Evolutionary conservation across 805 yeast genomes (phyloP).

Genomic region (Diddensiella transvaalensis): DNA sequence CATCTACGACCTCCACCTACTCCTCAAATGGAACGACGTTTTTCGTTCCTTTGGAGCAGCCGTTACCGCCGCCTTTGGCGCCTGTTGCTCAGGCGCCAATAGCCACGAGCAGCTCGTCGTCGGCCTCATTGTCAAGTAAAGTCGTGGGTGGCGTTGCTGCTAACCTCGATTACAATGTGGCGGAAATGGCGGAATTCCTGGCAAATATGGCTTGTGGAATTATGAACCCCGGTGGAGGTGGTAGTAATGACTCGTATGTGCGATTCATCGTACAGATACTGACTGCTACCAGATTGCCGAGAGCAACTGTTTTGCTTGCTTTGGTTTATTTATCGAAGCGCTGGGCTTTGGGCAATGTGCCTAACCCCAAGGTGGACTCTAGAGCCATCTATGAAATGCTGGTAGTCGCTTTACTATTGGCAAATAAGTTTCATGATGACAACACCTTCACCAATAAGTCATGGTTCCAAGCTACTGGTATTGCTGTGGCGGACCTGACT

Average conservation of each 20-base stretch:
- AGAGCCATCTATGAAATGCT: constrained; percentile 46
- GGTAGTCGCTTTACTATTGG: constrained; percentile 69
- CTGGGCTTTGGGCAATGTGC: constrained; percentile 38
- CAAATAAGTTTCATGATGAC: constrained; percentile 94
- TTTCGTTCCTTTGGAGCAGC: constrained; percentile 19
- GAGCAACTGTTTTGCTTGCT: constrained; percentile 73
- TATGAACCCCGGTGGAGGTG: constrained; percentile 36
- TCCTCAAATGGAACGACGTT: constrained; percentile 21
- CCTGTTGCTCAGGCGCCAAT: constrained; percentile 18
- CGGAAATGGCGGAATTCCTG: constrained; percentile 74
- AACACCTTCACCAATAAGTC: constrained; percentile 92
- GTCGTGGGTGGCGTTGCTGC: constrained; percentile 70
- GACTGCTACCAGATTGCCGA: constrained; percentile 83
- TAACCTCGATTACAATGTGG: constrained; percentile 74
- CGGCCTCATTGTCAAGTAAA: constrained; percentile 16
- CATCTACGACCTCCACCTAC: constrained; percentile 5
- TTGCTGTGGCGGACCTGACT: constrained; percentile 59
- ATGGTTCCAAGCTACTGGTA: constrained; percentile 95
- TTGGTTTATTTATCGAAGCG: constrained; percentile 74
- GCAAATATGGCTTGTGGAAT: constrained; percentile 66
- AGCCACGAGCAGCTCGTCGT: constrained; percentile 14
- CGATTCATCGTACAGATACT: constrained; percentile 60
- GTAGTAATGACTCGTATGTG: constrained; percentile 34
- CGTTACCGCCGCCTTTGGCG: constrained; percentile 12
- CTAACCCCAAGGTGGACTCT: constrained; percentile 32